A percentile compares a stretch with the other conserved stretches of the same genome.
phyloP scores from a whole-genome alignment of 345 rosid species.

The Eucalyptus guilfoylei region DNA sequence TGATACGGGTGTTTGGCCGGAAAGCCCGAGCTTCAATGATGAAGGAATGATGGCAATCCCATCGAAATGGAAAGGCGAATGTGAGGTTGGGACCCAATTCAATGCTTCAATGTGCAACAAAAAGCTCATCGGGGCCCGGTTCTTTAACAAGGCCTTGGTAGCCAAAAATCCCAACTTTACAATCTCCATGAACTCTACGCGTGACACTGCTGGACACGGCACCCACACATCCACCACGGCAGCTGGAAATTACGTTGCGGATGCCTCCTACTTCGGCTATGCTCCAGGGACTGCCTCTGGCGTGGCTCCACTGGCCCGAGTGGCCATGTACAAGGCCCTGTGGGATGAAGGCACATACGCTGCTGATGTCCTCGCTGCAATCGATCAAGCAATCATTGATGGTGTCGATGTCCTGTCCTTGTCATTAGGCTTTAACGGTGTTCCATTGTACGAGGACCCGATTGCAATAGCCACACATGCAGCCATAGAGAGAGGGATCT shows the following conservation, averaged over 20 bases:
- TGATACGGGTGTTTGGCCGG: slow-evolving; percentile 42
- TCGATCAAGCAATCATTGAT: slow-evolving; percentile 37
- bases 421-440: slow-evolving; percentile 21
- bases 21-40: slow-evolving; percentile 29
- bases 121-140: slow-evolving; percentile 42
- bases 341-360: not conserved
- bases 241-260: slow-evolving; percentile 18
- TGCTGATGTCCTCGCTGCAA: not conserved
- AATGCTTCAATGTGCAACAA: slow-evolving; percentile 34
- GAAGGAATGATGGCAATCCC: slow-evolving; percentile 25
- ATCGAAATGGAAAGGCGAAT: slow-evolving; percentile 27
- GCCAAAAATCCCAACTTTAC: slow-evolving; percentile 14
- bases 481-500: slow-evolving; percentile 27
- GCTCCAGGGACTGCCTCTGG: slow-evolving; percentile 34
- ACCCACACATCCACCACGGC: slow-evolving; percentile 44
- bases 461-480: slow-evolving; percentile 35
- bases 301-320: slow-evolving; percentile 28
- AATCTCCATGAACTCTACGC: slow-evolving; percentile 24
- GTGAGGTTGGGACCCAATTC: slow-evolving; percentile 25
- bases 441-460: slow-evolving; percentile 27
- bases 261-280: slow-evolving; percentile 27
- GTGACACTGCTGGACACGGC: slow-evolving; percentile 36
- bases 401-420: slow-evolving; percentile 39
- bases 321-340: slow-evolving; percentile 38
- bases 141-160: slow-evolving; percentile 25